Evolutionary conservation across 2,329 filamentous ascomycete species (phyloP), one percentile per base, ranked within the genome.

Genomic region (Bertia moriformis): DNA sequence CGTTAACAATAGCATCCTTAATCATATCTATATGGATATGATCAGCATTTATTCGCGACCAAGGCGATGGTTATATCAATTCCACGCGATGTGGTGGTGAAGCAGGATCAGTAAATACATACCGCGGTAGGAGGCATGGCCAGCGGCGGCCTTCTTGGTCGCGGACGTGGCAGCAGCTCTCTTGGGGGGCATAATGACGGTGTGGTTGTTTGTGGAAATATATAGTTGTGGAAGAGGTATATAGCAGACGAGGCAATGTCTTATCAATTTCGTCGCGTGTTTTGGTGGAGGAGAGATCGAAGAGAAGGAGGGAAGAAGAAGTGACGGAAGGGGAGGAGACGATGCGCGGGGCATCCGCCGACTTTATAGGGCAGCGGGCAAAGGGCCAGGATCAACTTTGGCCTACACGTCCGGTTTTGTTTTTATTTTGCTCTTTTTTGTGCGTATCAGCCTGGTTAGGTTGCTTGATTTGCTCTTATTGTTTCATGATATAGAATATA

Each of bases 81-180:
- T 45, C 44, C 38, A 54, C 57, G 65, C 65, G 65, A 72, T 58
- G 54, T 59, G 50, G 58, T 55, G 55, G 57, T 42, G 52, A 55
- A 57, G 48, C 41, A 44, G 43, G 39, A 35, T 35, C 32, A 35
- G 32, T 12, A 43, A 46, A 55, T 51, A 64, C 69, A 56, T 61
- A 80, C 78, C 76, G 64, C 73, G 73, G 64, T 82, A 83, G 50
- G 72, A 70, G 50, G 69, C 67, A 64, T 81, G 76, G 45, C 65
- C 56, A 50, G 62, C 57, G 48, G 64, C 58, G 47, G 67, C 61
- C 65, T 76, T 74, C 67, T 78, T 78, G 51, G 65, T 49, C 42
- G 70, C 54, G 48, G 70, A 64, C 50, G 67, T 49, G 43, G 57
- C 55, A 48, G 63, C 51, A 49, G 65, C 59, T 62, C 78, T 77